These are phyloP conservation scores for Amanita rimosa DNA, from an alignment of 768 basidiomycete species.

Conservation along the genomic window DNA sequence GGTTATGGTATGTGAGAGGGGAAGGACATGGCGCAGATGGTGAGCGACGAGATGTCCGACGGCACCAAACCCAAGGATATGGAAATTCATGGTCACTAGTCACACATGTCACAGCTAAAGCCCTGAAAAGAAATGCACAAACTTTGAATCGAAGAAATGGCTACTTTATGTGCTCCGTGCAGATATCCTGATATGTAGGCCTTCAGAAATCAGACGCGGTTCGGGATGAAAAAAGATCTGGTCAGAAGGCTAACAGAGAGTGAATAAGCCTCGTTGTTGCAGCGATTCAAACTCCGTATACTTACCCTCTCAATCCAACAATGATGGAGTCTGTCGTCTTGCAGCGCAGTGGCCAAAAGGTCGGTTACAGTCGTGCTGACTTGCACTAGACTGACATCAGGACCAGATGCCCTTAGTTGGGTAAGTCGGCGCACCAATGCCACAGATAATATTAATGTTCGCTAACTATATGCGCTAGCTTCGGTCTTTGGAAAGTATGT, in stretches of 20 bases:
- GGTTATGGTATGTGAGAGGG: constrained; percentile 40
- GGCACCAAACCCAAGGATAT: constrained; percentile 72
- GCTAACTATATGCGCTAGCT: constrained; percentile 23
- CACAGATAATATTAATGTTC: neutral
- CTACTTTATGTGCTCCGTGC: too few species aligned
- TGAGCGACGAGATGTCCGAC: constrained; percentile 77
- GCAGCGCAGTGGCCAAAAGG: constrained; percentile 53
- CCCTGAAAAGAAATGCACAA: too few species aligned
- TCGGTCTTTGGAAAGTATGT: constrained; percentile 62
- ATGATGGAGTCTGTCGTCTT: constrained; percentile 41
- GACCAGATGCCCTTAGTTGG: constrained; percentile 61
- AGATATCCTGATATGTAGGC: too few species aligned
- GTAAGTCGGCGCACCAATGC: constrained; percentile 25
- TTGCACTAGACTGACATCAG: neutral
- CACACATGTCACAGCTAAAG: too few species aligned
- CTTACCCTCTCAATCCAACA: too few species aligned
- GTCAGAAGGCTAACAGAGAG: too few species aligned
- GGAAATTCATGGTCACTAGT: constrained; percentile 22
- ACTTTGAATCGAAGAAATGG: too few species aligned
- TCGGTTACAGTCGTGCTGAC: constrained; percentile 10
- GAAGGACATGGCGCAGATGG: constrained; percentile 57
- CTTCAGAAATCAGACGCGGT: too few species aligned
- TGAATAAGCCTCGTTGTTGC: too few species aligned
- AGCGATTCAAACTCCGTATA: too few species aligned
- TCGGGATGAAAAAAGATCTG: too few species aligned